Percentiles rank a stretch among this genome's conserved stretches.
Conservation (phyloP, 2,329 filamentous ascomycete species). For the Penicillium sp. region DNA sequence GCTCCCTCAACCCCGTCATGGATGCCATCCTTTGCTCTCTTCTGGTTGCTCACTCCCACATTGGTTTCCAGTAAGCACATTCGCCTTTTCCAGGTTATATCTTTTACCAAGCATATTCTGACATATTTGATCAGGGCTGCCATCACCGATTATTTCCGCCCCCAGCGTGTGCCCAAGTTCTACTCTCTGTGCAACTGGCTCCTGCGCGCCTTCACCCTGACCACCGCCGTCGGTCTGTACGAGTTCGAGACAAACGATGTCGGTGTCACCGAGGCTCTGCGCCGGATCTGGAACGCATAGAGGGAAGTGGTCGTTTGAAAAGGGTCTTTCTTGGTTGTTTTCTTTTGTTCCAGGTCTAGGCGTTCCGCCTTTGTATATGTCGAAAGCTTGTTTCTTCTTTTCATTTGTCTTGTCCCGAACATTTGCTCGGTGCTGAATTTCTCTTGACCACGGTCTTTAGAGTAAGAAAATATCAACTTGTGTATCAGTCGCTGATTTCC, state of each 20-base stretch:
- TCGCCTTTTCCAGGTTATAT: not conserved
- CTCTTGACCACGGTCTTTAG: not conserved
- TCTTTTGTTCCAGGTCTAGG: constrained; percentile 35
- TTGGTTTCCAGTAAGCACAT: constrained; percentile 79
- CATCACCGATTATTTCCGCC: constrained; percentile 90
- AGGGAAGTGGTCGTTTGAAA: constrained; percentile 28
- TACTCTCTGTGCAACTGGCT: constrained; percentile 73
- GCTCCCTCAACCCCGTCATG: constrained; percentile 83
- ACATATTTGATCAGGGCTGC: constrained; percentile 56
- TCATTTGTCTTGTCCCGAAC: constrained; percentile 9
- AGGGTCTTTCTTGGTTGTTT: constrained; percentile 30
- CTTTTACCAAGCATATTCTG: constrained; percentile 12
- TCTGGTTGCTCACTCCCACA: constrained; percentile 89
- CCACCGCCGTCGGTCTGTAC: constrained; percentile 87
- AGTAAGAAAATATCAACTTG: constrained; percentile 14
- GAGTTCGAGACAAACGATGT: constrained; percentile 99
- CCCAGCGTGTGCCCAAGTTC: constrained; percentile 67
- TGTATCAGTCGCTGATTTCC: not conserved
- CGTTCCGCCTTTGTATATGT: constrained; percentile 43
- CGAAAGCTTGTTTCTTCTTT: constrained; percentile 29
- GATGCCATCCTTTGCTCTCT: constrained; percentile 84
- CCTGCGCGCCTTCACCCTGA: constrained; percentile 75
- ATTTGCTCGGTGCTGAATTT: constrained; percentile 20
- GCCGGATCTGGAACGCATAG: constrained; percentile 82
- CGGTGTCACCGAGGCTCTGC: constrained; percentile 85